Evolutionary conservation across 2,329 filamentous ascomycete genomes (phyloP), one percentile per base, ranked within the genome.

Genomic region (Karstenula rhodostoma): DNA sequence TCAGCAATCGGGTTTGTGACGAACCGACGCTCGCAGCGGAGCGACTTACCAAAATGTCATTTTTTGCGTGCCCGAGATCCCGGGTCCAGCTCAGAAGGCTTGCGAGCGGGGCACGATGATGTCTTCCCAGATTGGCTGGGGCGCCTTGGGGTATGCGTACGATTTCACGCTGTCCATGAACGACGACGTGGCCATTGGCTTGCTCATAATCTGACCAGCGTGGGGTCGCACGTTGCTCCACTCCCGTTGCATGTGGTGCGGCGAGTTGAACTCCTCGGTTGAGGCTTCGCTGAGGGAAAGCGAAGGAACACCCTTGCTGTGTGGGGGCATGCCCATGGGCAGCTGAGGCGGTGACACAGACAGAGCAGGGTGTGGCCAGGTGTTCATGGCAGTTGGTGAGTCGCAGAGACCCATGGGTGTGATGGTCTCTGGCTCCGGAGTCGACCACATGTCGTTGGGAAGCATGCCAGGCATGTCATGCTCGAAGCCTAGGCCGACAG

Each of bases 161-260:
- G 49, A 40, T 32, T 69, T 67, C 19, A 84, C 72, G 51, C 78
- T 76, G 57, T 84, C 81, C 35, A 84, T 74, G 56, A 71, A 75
- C 10, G 64, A 59, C 22, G 63, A 63, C 8, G 65, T 65, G 22
- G 65, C 70, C 15, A 61, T 64, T 10, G 71, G 56, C 33, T 67
- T 70, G 22, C 50, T 50, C 60, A 71, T 65, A 55, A 81, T 73
- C 27, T 80, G 71, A 37, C 75, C 77, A 17, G 79, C 77, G 37
- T 77, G 79, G 66, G 81, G 82, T 49, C 79, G 77, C 67, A 83
- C 84, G 32, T 76, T 78, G 12, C 76, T 75, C 83, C 83, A 85
- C 12, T 79, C 79, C 17, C 83, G 79, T 53, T 82, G 81, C 37
- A 79, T 77, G 15, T 75, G 70, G 43, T 56, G 56, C 2, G 69